Conservation (phyloP, 1,284 basidiomycete species). For the Apiotrichum laibachii region DNA sequence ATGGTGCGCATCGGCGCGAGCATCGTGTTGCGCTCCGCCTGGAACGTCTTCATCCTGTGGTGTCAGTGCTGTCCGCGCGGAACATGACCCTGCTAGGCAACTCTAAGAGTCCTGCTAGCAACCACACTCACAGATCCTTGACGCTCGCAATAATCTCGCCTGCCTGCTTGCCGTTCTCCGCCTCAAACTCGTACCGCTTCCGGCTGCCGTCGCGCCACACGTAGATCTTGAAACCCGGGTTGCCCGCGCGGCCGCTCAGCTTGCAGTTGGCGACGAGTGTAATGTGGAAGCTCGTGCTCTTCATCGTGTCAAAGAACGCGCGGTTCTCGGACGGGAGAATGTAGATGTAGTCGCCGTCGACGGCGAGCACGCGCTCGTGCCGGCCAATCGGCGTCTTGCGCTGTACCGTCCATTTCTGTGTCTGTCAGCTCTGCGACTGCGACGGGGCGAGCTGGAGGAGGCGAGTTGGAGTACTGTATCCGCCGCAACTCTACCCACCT, state of each 20-base stretch:
- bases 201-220: constrained; percentile 65
- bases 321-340: constrained; percentile 84
- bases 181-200: constrained; percentile 98
- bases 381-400: constrained; percentile 90
- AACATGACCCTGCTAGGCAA: neutral
- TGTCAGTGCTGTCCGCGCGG: neutral
- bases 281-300: constrained; percentile 89
- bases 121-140: constrained; percentile 36
- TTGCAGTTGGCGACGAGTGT: constrained; percentile 80
- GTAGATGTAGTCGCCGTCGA: constrained; percentile 93
- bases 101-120: neutral
- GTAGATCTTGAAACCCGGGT: constrained; percentile 72
- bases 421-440: constrained; percentile 2
- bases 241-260: constrained; percentile 71
- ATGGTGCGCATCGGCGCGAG: constrained; percentile 24
- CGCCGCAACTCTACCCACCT: constrained; percentile 58
- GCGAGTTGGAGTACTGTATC: no score
- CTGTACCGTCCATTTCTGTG: constrained; percentile 85
- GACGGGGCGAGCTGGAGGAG: no score
- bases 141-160: constrained; percentile 47
- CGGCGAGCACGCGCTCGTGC: constrained; percentile 85
- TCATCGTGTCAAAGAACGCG: constrained; percentile 80
- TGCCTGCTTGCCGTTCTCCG: constrained; percentile 76
- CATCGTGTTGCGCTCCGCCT: constrained; percentile 4
- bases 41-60: constrained; percentile 3